Conservation (phyloP, 2,329 filamentous ascomycete species). For the Cyanodermella asteris region DNA sequence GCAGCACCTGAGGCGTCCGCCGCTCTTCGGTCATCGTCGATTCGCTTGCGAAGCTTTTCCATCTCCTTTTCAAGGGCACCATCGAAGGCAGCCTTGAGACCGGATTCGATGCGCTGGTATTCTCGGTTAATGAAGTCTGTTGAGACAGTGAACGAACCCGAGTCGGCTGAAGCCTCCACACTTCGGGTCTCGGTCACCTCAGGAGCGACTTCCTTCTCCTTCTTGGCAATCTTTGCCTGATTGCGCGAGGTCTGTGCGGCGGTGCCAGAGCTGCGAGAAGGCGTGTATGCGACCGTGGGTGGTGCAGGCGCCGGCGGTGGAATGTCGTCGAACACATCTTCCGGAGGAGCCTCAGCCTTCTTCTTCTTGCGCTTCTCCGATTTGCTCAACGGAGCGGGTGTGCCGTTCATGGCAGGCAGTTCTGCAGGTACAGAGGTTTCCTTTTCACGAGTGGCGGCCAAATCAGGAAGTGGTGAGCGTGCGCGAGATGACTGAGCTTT, state of each 20-base stretch:
- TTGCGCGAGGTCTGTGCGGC: slow-evolving; percentile 2
- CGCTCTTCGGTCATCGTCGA: slow-evolving; percentile 47
- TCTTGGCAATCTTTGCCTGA: slow-evolving; percentile 1
- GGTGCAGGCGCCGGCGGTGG: slow-evolving; percentile 4
- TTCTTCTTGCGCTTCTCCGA: slow-evolving; percentile 53
- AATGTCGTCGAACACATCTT: slow-evolving; percentile 6
- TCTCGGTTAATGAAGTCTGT: slow-evolving; percentile 38
- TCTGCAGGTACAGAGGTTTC: slow-evolving; percentile 8
- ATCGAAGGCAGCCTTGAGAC: slow-evolving; percentile 26
- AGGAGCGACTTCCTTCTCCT: slow-evolving; percentile 1
- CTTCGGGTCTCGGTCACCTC: slow-evolving; percentile 2
- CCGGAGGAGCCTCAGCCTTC: slow-evolving; percentile 21
- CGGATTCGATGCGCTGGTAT: slow-evolving; percentile 30
- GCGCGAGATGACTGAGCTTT: too few relatives aligned
- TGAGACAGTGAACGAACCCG: slow-evolving; percentile 20
- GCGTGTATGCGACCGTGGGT: background rate
- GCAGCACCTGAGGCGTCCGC: slow-evolving; percentile 39
- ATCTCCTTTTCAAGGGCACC: slow-evolving; percentile 27
- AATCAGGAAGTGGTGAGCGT: slow-evolving; percentile 12
- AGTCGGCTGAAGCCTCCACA: slow-evolving; percentile 9
- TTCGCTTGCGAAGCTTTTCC: slow-evolving; percentile 33
- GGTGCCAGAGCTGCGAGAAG: slow-evolving; percentile 1
- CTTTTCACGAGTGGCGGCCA: slow-evolving; percentile 11
- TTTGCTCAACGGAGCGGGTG: slow-evolving; percentile 19
- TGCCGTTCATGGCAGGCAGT: slow-evolving; percentile 9